Evolutionary conservation across 129 eudicot genomes (phyloP).

Genomic region (Flaveria bidentis): DNA sequence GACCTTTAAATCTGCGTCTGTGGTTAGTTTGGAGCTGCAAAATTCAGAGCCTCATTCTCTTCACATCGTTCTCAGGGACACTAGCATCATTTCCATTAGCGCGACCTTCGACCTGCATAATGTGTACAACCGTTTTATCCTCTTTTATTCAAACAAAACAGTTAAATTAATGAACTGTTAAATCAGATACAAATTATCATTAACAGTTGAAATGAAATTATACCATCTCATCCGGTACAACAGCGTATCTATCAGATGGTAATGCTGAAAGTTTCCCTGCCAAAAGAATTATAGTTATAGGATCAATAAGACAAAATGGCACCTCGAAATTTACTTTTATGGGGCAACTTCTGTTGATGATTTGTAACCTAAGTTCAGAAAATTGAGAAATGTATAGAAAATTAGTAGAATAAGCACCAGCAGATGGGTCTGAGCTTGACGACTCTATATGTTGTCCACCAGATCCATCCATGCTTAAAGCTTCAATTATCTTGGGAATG

Average conservation of each 20-base stretch:
- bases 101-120: constrained; percentile 44
- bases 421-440: constrained; percentile 59
- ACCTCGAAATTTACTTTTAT: no score
- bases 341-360: not conserved
- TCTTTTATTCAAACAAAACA: not conserved
- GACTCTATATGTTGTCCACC: constrained; percentile 77
- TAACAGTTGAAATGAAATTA: not conserved
- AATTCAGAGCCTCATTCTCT: constrained; percentile 57
- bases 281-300: not conserved
- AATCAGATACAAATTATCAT: not conserved
- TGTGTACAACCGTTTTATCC: not conserved
- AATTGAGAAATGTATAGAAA: not conserved
- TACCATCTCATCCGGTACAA: constrained; percentile 79
- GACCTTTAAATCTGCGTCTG: constrained; percentile 27
- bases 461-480: constrained; percentile 82
- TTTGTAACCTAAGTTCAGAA: not conserved
- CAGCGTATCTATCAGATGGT: constrained; percentile 85
- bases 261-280: constrained; percentile 70
- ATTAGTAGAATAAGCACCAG: constrained; percentile 44
- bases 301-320: not conserved
- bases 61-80: constrained; percentile 77
- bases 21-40: constrained; percentile 23
- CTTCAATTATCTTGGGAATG: constrained; percentile 74
- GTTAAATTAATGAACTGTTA: not conserved
- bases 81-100: constrained; percentile 58